Evolutionary conservation across 139 green algal species (phyloP), one percentile per base, ranked within the genome.

Genomic region (Closterium sp.): DNA sequence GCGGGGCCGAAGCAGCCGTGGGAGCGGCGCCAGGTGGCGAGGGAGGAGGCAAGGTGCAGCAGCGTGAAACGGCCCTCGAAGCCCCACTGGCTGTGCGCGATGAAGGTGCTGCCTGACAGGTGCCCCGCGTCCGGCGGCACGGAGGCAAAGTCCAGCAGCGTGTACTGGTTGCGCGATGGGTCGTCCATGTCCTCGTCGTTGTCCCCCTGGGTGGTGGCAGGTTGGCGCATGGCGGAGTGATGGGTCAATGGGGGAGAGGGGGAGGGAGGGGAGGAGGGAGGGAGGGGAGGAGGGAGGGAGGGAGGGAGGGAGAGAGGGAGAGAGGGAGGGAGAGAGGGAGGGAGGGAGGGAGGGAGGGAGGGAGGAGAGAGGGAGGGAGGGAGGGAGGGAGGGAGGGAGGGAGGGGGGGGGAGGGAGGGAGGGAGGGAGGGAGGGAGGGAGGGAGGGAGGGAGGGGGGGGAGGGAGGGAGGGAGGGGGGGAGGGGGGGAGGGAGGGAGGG

Each of bases 1-100:
- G 88, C 88, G 27, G 88, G 88, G 62, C 88, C 88, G 70, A 91
- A 91, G 88, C 88, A 91, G 62, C 88, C 88, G 70, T 91, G 88
- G 30, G 19, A 24, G n/a, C 70, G 62, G n/a, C 88, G 62, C 88
- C 88, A 91, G 62, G 28, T 34, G 29, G 31, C 28, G 88, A 91
- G 86, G 70, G 29, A 34, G 28, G 88, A 73, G n/a, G 86, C 9
- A 19, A 91, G n/a, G 31, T 91, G 62, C 70, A 91, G 70, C 30
- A 91, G 62, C 7, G 31, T 79, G 88, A 91, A 91, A 19, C 88
- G 88, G 9, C 30, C 88, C 30, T 91, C 30, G n/a, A 91, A 91
- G 19, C 88, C 88, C 28, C 19, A 28, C 27, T 24, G 29, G 70
- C 28, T 87, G 88, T 91, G 88, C 28, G 86, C 31, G 62, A 91